Base-by-base conservation (phyloP, 176 grass and related monocot species). In the Poa pratensis region DNA sequence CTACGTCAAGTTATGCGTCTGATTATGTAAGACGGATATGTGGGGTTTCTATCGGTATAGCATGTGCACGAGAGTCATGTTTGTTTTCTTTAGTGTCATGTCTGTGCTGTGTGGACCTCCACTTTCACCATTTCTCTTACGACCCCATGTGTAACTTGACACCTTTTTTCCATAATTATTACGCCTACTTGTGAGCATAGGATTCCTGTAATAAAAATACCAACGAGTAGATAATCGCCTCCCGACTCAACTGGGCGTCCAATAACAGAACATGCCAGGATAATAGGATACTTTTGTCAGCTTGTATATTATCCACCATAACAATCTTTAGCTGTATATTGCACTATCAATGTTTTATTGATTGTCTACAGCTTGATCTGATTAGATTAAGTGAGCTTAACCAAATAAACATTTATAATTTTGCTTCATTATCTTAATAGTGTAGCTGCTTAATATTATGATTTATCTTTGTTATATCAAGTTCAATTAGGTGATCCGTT, bases 301-400 rank as follows among this genome's bases (percentile, higher is more conserved):
- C 51, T 43, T 46, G 69, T 27, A n/a, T 76, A 2, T 13, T 27
- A 87, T 68, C 37, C 49, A 77, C n/a, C 16, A 49, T 57, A 26
- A 26, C 9, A 59, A 46, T 78, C 17, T 79, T 79, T 85, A 77
- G 43, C 11, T 65, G 23, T 40, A 86, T 24, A 72, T 61, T 71
- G 23, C 37, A 50, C 39, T 7, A 74, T 26, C 9, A 80, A 17
- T 80, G 26, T 64, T 23, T 49, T 64, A 23, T 28, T 71, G 16
- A 60, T 62, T 52, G 43, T 0, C 30, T 37, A 42, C 74, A 63
- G 73, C 42, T 17, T 0, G 40, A 73, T 73, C 57, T 54, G 54
- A 43, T 73, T 3, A 8, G 63, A 50, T 77, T 64, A 40, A 63
- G 39, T 32, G 24, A 54, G 18, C n/a, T 43, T 83, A 52, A 34